A percentile compares a stretch with the other conserved stretches of the same genome.
Conservation (phyloP, 768 basidiomycete species). For the Naganishia vaughanmartiniae region DNA sequence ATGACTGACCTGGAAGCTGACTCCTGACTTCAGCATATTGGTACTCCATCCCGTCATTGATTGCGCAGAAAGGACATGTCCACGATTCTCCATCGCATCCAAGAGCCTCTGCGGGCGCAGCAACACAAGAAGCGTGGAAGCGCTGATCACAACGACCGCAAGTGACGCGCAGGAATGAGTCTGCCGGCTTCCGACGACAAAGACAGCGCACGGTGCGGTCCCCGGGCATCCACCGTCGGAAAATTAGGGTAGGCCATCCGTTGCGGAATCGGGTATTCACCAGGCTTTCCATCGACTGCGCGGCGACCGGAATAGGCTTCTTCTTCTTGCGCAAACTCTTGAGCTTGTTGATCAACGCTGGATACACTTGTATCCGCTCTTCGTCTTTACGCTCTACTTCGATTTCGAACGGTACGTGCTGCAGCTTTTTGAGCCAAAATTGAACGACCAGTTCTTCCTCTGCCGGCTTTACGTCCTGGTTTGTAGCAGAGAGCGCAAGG, state of each 20-base stretch:
- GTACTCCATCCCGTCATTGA: conserved; percentile 43
- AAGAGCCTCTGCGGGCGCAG: conserved; percentile 32
- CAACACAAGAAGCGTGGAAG: conserved; percentile 46
- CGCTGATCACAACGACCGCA: conserved; percentile 41
- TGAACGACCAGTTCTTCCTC: conserved; percentile 24
- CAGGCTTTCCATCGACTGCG: conserved; percentile 27
- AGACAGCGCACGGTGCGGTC: conserved; percentile 39
- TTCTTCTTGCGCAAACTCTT: conserved; percentile 28
- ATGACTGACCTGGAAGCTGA: conserved; percentile 16
- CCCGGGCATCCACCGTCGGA: conserved; percentile 35
- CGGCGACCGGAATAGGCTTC: conserved; percentile 11
- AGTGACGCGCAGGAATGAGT: conserved; percentile 31
- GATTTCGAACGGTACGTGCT: conserved; percentile 23
- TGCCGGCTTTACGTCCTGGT: conserved; percentile 25
- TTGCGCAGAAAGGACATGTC: conserved; percentile 47
- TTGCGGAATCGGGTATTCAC: conserved; percentile 32
- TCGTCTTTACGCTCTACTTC: background rate
- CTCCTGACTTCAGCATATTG: conserved; percentile 26
- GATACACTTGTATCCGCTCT: conserved; percentile 1
- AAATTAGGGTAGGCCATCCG: conserved; percentile 32
- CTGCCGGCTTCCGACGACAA: conserved; percentile 24
- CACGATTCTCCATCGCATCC: conserved; percentile 33
- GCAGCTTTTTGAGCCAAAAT: conserved; percentile 28
- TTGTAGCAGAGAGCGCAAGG: conserved; percentile 40
- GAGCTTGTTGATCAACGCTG: conserved; percentile 36